phyloP scores from a whole-genome alignment of 2,329 filamentous ascomycete genomes.

The Aspergillus felis region DNA sequence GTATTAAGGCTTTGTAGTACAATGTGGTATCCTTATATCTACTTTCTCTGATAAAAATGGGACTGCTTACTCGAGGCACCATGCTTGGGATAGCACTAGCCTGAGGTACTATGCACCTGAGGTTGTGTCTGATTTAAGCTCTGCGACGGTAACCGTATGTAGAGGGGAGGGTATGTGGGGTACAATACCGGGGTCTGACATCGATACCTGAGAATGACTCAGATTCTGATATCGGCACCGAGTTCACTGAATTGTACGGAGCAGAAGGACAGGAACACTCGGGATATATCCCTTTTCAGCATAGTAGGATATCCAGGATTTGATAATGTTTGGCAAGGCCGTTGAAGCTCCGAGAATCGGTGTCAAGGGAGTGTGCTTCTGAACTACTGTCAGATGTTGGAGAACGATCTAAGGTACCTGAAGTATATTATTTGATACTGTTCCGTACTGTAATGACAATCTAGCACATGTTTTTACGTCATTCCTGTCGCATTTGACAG shows the following conservation, averaged over 20 bases:
- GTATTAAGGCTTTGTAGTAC: too few relatives aligned
- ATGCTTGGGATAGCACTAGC: background rate
- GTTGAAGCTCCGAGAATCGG: background rate
- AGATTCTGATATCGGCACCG: background rate
- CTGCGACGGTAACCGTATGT: background rate
- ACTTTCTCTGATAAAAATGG: too few relatives aligned
- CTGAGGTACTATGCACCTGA: background rate
- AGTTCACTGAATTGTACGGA: background rate
- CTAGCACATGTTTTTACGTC: constrained; percentile 15
- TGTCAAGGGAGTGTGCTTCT: background rate
- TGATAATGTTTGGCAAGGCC: background rate
- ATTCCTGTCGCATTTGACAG: background rate
- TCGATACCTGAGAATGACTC: background rate
- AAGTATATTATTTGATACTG: constrained; percentile 5
- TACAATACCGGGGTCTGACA: background rate
- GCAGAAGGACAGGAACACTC: background rate
- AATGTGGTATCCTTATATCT: too few relatives aligned
- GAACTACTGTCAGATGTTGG: background rate
- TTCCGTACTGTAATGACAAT: constrained; percentile 9
- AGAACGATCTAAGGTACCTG: background rate
- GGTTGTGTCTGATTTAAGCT: background rate
- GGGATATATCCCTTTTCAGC: background rate
- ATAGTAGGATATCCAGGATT: background rate
- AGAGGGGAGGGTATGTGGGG: background rate
- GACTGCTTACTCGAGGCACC: too few relatives aligned